phyloP scores from a whole-genome alignment of 225 moss, liverwort and hornwort genomes.

The Climacium dendroides region DNA sequence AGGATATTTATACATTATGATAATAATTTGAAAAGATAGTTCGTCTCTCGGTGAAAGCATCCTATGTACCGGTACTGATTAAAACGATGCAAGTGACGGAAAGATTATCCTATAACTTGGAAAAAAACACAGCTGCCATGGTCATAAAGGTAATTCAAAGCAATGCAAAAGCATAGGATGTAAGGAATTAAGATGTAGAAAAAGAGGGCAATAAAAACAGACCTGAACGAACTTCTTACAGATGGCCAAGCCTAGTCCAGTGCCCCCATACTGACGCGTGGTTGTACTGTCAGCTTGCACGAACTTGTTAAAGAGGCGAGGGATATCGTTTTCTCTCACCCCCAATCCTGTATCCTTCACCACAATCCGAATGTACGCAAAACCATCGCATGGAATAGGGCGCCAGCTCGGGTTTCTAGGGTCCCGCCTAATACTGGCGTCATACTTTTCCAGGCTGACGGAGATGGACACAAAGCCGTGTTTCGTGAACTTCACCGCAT shows the following conservation, averaged over 20 bases:
- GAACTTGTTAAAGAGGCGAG: slow-evolving; percentile 55
- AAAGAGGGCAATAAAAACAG: not conserved
- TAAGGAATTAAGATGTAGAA: not conserved
- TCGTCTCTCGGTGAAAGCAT: not conserved
- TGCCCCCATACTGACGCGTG: slow-evolving; percentile 48
- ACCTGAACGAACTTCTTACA: slow-evolving; percentile 98
- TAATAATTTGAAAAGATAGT: not conserved
- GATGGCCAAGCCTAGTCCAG: slow-evolving; percentile 55
- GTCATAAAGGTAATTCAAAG: not conserved
- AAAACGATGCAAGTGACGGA: not conserved
- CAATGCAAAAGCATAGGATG: not conserved
- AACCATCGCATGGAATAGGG: slow-evolving; percentile 26
- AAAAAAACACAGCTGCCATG: not conserved
- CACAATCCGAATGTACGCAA: slow-evolving; percentile 34
- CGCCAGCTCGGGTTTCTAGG: slow-evolving; percentile 27
- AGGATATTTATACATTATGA: not conserved
- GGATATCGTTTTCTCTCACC: slow-evolving; percentile 36
- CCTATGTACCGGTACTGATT: not conserved
- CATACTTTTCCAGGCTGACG: slow-evolving; percentile 30
- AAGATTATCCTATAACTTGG: not conserved
- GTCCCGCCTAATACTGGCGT: slow-evolving; percentile 10
- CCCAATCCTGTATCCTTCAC: slow-evolving; percentile 59
- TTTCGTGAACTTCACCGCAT: slow-evolving; percentile 44
- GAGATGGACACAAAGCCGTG: slow-evolving; percentile 38
- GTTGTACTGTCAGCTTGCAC: slow-evolving; percentile 58